These are phyloP conservation scores for Pseudomassariella vexata DNA, from an alignment of 2,329 filamentous ascomycete species.

Conservation along the genomic window DNA sequence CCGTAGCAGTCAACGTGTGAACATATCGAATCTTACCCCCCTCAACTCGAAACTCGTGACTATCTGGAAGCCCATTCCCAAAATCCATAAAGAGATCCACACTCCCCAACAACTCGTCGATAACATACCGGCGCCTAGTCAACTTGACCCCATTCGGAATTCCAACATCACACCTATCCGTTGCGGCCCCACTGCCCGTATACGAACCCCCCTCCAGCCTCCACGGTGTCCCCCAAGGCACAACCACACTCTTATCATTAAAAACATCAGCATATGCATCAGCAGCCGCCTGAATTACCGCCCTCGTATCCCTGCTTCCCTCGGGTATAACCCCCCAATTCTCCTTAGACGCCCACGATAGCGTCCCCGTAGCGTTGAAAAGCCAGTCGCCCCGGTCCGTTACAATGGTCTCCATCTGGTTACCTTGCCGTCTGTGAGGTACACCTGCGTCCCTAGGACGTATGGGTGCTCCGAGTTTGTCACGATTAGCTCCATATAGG, in stretches of 20 bases:
- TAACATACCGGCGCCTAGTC: constrained; percentile 21
- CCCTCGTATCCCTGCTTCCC: constrained; percentile 18
- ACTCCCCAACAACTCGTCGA: constrained; percentile 21
- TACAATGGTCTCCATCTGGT: constrained; percentile 23
- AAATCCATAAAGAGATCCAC: constrained; percentile 23
- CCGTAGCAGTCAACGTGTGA: constrained; percentile 15
- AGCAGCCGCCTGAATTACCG: constrained; percentile 21
- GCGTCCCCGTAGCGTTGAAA: constrained; percentile 22
- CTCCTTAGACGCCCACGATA: constrained; percentile 21
- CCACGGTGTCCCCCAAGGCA: constrained; percentile 19
- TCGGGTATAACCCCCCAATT: constrained; percentile 23
- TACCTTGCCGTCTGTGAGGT: constrained; percentile 14
- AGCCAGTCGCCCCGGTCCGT: constrained; percentile 24
- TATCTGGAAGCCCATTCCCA: constrained; percentile 20
- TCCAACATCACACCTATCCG: constrained; percentile 16
- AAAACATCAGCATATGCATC: constrained; percentile 24
- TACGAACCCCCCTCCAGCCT: constrained; percentile 23
- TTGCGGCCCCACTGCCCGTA: constrained; percentile 15
- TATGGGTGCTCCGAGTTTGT: constrained; percentile 23
- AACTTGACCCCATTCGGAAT: constrained; percentile 22
- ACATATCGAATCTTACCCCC: constrained; percentile 23
- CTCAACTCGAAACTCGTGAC: constrained; percentile 22
- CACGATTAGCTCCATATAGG: constrained; percentile 34
- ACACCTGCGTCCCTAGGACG: constrained; percentile 24
- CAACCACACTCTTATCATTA: constrained; percentile 16